A percentile compares a stretch with the other conserved stretches of the same genome.
Evolutionary conservation across 2,329 filamentous ascomycete genomes (phyloP).

Genomic region (Phialophora chinensis): DNA sequence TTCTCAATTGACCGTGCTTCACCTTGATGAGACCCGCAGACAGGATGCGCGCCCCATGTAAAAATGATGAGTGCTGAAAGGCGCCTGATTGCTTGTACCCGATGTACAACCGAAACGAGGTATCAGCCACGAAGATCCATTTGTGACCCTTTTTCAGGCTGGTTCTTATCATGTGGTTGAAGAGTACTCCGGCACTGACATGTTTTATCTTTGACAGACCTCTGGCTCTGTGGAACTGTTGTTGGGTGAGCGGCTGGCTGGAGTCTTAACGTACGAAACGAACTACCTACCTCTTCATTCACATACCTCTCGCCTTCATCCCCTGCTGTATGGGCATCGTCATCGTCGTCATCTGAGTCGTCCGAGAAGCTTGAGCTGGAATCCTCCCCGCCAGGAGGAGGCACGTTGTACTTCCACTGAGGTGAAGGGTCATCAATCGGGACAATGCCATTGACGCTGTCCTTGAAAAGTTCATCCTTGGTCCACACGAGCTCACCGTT

Average conservation of each 20-base stretch:
- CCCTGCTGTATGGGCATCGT: conserved; percentile 26
- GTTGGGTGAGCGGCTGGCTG: not conserved
- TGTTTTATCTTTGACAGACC: conserved; percentile 68
- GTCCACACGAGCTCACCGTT: conserved; percentile 80
- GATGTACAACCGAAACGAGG: conserved; percentile 77
- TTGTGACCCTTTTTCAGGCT: conserved; percentile 83
- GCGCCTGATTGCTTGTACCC: conserved; percentile 87
- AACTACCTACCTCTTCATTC: conserved; percentile 55
- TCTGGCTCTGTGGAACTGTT: conserved; percentile 62
- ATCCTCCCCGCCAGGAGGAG: conserved; percentile 30
- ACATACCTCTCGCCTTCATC: conserved; percentile 69
- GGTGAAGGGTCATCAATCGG: conserved; percentile 66
- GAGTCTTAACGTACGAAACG: not conserved
- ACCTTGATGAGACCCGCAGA: conserved; percentile 86
- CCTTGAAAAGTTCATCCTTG: conserved; percentile 65
- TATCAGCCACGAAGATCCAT: conserved; percentile 89
- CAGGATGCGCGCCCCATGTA: conserved; percentile 80
- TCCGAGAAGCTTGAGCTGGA: conserved; percentile 38
- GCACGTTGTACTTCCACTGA: conserved; percentile 51
- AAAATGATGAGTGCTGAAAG: conserved; percentile 90
- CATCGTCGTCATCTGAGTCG: conserved; percentile 36
- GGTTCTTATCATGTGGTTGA: conserved; percentile 75
- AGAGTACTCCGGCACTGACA: conserved; percentile 72
- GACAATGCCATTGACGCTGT: conserved; percentile 70
- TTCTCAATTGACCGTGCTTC: conserved; percentile 76